Evolutionary conservation across 2,329 filamentous ascomycete genomes (phyloP).

Genomic region (Epichloe scottii): DNA sequence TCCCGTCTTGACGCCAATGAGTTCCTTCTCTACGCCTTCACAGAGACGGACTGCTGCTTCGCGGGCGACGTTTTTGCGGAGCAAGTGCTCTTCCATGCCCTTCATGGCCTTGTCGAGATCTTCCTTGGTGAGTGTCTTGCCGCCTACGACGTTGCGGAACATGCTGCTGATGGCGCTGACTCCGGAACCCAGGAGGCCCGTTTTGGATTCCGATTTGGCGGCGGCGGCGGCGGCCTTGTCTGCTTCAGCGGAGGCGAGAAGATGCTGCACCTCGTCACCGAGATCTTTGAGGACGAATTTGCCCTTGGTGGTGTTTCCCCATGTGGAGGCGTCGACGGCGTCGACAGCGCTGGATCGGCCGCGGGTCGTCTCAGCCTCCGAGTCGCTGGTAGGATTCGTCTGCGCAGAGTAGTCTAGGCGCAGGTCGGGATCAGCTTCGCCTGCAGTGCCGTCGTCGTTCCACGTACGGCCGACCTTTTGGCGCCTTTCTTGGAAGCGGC

Average conservation of each 20-base stretch:
- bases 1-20: constrained; percentile 81
- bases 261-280: constrained; percentile 84
- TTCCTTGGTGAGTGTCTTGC: constrained; percentile 78
- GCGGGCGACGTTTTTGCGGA: constrained; percentile 91
- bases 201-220: constrained; percentile 34
- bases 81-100: constrained; percentile 87
- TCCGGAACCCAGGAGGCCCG: constrained; percentile 64
- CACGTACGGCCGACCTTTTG: constrained; percentile 78
- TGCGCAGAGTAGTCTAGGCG: constrained; percentile 82
- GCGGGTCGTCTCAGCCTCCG: constrained; percentile 32
- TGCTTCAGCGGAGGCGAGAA: constrained; percentile 68
- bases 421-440: constrained; percentile 60
- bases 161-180: constrained; percentile 75
- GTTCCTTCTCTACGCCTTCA: constrained; percentile 78
- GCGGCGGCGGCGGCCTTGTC: constrained; percentile 36
- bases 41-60: constrained; percentile 88
- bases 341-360: constrained; percentile 52
- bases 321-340: constrained; percentile 63
- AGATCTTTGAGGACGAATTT: constrained; percentile 91
- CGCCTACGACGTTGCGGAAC: constrained; percentile 89
- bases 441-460: constrained; percentile 78
- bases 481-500: constrained; percentile 31
- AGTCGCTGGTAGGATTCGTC: constrained; percentile 39
- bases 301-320: constrained; percentile 78
- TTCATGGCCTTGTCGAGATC: constrained; percentile 89